Percentiles rank a stretch among this genome's conserved stretches.
Evolutionary conservation across 176 grass and related monocot genomes (phyloP).

Genomic region (Ensete ventricosum): DNA sequence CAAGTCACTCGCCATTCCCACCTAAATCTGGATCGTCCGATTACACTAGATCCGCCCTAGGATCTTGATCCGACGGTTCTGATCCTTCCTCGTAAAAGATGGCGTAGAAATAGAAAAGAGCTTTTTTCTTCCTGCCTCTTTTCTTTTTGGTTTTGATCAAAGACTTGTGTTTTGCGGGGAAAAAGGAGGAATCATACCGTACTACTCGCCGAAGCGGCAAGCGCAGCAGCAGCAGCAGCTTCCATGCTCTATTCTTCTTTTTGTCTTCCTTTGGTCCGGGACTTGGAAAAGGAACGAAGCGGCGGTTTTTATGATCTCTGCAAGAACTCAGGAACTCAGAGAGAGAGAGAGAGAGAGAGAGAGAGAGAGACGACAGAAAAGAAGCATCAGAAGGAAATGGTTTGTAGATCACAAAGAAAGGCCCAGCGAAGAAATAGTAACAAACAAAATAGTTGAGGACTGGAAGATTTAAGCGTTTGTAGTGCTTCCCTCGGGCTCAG

Average conservation of each 20-base stretch:
- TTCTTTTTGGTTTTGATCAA: neutral
- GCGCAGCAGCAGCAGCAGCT: neutral
- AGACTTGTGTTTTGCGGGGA: neutral
- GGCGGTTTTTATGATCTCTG: neutral
- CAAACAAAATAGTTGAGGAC: neutral
- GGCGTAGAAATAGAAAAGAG: neutral
- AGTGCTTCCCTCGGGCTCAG: neutral
- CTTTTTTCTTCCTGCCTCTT: no score
- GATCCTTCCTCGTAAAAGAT: neutral
- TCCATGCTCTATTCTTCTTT: neutral
- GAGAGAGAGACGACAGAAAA: neutral
- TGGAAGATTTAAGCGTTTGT: neutral
- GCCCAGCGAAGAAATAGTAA: neutral
- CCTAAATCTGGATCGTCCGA: neutral
- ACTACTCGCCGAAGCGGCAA: neutral
- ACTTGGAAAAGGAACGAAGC: neutral
- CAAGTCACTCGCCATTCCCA: neutral
- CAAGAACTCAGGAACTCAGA: neutral
- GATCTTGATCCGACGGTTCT: neutral
- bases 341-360: no score
- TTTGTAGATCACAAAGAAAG: neutral
- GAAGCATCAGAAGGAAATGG: neutral
- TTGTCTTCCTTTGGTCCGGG: neutral
- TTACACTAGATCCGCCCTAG: neutral
- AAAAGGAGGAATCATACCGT: no score